Percentiles rank a stretch among this genome's conserved stretches.
These are phyloP conservation scores for Crithidia bombi DNA, from an alignment of 208 protist genomes.

Conservation along the genomic window DNA sequence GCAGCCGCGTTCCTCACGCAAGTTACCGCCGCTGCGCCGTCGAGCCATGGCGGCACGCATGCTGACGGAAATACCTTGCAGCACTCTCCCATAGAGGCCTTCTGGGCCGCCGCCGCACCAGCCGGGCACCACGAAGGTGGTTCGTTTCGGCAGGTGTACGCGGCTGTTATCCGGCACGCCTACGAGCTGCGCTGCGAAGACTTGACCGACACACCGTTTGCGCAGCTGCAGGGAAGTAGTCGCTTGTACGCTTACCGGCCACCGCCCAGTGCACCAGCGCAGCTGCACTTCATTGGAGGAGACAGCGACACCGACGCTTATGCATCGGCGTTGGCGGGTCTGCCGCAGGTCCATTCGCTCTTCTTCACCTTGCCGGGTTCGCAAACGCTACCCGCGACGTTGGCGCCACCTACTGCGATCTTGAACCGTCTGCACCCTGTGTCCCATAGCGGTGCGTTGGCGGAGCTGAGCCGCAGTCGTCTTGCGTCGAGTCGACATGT, in stretches of 20 bases:
- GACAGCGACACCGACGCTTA: not conserved
- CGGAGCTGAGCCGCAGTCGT: slow-evolving; percentile 23
- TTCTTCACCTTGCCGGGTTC: slow-evolving; percentile 15
- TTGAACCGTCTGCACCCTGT: slow-evolving; percentile 17
- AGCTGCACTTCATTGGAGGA: not conserved
- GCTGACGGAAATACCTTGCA: too few species aligned
- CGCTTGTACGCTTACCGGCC: slow-evolving; percentile 15
- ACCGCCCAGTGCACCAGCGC: not conserved
- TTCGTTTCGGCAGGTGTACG: slow-evolving; percentile 30
- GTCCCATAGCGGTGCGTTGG: slow-evolving; percentile 3
- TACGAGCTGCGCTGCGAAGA: slow-evolving; percentile 30
- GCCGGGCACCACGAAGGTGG: not conserved
- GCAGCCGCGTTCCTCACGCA: slow-evolving; percentile 8
- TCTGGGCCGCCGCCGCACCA: slow-evolving; percentile 19
- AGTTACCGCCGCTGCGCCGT: too few species aligned
- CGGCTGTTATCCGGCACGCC: slow-evolving; percentile 19
- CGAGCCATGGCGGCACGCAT: too few species aligned
- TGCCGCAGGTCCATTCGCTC: slow-evolving; percentile 8
- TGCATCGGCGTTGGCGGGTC: not conserved
- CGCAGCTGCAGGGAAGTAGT: slow-evolving; percentile 12
- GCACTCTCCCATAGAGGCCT: slow-evolving; percentile 5
- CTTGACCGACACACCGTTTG: slow-evolving; percentile 42
- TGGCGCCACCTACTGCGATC: slow-evolving; percentile 1
- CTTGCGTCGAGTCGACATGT: slow-evolving; percentile 38
- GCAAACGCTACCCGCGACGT: not conserved